Evolutionary conservation across 2,329 filamentous ascomycete species (phyloP).

Genomic region (Colletotrichum agaves): DNA sequence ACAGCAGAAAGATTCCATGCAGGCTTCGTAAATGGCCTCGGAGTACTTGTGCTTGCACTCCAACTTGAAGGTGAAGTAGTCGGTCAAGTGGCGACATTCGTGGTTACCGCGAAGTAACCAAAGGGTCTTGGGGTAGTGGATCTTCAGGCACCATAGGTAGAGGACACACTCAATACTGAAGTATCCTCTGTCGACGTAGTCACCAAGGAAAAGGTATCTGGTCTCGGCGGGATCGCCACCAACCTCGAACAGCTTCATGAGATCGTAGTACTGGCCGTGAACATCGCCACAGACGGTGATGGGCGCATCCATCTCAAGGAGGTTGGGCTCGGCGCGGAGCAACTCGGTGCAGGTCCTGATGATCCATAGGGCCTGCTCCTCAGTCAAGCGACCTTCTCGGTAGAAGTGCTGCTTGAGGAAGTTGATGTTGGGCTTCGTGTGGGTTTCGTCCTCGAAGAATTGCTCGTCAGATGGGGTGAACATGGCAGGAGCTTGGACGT

Average conservation of each 20-base stretch:
- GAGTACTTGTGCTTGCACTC: conserved; percentile 99
- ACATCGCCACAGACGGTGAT: conserved; percentile 99
- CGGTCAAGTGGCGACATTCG: conserved; percentile 97
- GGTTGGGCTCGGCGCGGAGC: conserved; percentile 88
- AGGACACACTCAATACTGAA: conserved; percentile 99
- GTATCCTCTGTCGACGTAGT: conserved; percentile 98
- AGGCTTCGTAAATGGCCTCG: conserved; percentile 94
- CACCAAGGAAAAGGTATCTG: conserved; percentile 94
- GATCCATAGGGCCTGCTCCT: conserved; percentile 98
- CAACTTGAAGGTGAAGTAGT: conserved; percentile 99
- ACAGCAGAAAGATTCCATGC: conserved; percentile 97
- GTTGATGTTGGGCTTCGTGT: conserved; percentile 87
- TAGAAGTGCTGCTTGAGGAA: conserved; percentile 99
- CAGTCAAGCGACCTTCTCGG: conserved; percentile 93
- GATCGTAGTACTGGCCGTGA: conserved; percentile 98
- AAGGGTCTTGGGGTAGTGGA: conserved; percentile 97
- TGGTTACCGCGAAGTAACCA: conserved; percentile 98
- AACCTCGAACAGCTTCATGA: conserved; percentile 99
- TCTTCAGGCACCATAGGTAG: conserved; percentile 98
- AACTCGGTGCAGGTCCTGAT: conserved; percentile 88
- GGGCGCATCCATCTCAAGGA: conserved; percentile 98
- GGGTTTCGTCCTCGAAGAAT: conserved; percentile 90
- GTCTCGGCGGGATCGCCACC: conserved; percentile 97
- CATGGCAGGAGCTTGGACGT: conserved; percentile 97
- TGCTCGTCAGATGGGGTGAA: conserved; percentile 91